Evolutionary conservation across 2,329 filamentous ascomycete species (phyloP).

Genomic region (Pseudogymnoascus sp.): DNA sequence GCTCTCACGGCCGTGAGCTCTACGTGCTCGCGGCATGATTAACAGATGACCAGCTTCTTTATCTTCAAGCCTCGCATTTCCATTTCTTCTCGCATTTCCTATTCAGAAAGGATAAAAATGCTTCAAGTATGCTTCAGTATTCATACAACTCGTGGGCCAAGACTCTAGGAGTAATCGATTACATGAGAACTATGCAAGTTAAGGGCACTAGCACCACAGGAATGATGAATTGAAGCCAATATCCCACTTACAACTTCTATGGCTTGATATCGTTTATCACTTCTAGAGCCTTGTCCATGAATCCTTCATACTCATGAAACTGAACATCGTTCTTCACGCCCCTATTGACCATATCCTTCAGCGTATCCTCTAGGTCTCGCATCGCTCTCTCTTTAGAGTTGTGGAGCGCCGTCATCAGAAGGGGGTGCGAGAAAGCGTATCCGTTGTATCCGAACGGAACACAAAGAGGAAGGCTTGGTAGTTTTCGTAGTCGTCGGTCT

Average conservation of each 20-base stretch:
- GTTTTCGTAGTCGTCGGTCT: background rate
- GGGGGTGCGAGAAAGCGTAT: background rate
- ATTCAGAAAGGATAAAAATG: too few species aligned
- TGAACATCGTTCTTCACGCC: background rate
- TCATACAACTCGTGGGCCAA: too few species aligned
- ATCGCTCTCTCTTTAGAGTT: background rate
- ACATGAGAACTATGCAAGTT: too few species aligned
- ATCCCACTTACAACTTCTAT: background rate
- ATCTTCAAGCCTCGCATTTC: too few species aligned
- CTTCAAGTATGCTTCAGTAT: too few species aligned
- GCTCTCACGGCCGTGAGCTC: too few species aligned
- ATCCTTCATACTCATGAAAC: background rate
- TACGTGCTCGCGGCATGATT: too few species aligned
- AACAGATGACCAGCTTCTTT: too few species aligned
- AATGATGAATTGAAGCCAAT: background rate
- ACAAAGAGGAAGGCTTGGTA: background rate
- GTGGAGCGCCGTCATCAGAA: background rate
- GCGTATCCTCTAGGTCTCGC: background rate
- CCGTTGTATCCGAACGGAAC: background rate
- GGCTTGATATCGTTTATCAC: background rate
- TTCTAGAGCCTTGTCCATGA: background rate
- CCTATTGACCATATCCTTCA: background rate
- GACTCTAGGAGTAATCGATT: too few species aligned
- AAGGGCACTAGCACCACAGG: too few species aligned
- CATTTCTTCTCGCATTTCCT: too few species aligned